phyloP scores from a whole-genome alignment of 2,329 filamentous ascomycete genomes.

The Alternaria ethzedia region DNA sequence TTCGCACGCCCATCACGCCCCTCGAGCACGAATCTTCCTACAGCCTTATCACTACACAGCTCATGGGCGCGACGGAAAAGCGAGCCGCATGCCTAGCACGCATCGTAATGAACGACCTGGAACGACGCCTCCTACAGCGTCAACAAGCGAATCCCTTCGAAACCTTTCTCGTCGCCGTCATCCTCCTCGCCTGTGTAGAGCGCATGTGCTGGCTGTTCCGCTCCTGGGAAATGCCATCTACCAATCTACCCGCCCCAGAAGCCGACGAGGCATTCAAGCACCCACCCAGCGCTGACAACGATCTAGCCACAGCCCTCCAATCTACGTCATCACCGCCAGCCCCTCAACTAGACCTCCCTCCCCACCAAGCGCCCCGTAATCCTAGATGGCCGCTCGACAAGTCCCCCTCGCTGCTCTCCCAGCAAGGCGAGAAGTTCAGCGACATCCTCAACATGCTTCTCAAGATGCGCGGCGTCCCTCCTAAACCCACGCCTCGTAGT shows the following conservation, averaged over 20 bases:
- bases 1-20: constrained; percentile 36
- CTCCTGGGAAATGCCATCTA: constrained; percentile 52
- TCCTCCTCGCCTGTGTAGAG: constrained; percentile 65
- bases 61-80: constrained; percentile 63
- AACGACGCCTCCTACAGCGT: constrained; percentile 64
- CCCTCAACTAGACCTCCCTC: constrained; percentile 1
- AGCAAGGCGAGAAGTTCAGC: constrained; percentile 64
- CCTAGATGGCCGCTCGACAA: constrained; percentile 61
- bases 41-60: constrained; percentile 59
- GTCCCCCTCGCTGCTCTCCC: constrained; percentile 58
- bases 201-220: constrained; percentile 65
- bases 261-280: constrained; percentile 6
- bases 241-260: background rate
- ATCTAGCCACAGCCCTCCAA: constrained; percentile 35
- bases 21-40: constrained; percentile 53
- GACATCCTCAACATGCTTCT: constrained; percentile 64
- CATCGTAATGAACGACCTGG: constrained; percentile 64
- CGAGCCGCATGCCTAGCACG: constrained; percentile 60
- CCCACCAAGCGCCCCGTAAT: constrained; percentile 19
- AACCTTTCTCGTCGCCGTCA: constrained; percentile 65
- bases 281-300: constrained; percentile 14
- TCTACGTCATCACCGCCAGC: constrained; percentile 14
- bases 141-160: constrained; percentile 64
- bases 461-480: constrained; percentile 61
- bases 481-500: constrained; percentile 43